A percentile compares a stretch with the other conserved stretches of the same genome.
Conservation (phyloP, 73 alveolate species). For the Stentor coeruleus region DNA sequence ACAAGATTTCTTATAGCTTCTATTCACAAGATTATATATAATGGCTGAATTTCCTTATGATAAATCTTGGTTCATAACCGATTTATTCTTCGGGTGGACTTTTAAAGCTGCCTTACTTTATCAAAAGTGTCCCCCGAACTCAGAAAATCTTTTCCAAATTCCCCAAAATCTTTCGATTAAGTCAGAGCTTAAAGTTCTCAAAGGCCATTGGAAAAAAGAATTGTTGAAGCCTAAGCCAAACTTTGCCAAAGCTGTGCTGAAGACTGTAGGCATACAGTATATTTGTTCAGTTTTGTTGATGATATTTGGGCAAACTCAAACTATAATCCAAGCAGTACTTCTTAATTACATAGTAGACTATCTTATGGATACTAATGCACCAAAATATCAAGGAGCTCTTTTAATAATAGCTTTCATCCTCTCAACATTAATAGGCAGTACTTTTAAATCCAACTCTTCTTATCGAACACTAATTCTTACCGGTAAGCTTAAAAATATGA, state of each 20-base stretch:
- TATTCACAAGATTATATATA: too few species aligned
- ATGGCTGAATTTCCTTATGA: background rate
- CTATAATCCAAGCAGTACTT: background rate
- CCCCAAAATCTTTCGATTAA: background rate
- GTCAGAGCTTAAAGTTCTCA: background rate
- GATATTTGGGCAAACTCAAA: background rate
- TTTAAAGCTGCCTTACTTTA: background rate
- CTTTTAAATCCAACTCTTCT: background rate
- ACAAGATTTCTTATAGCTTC: too few species aligned
- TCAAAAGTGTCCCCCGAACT: background rate
- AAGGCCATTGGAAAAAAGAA: background rate
- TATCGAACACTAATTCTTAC: background rate
- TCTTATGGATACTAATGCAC: background rate
- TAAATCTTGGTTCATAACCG: background rate
- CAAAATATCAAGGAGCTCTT: background rate
- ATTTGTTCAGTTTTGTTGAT: too few species aligned
- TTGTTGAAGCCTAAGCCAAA: background rate
- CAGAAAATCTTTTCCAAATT: background rate
- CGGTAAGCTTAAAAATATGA: constrained; percentile 10
- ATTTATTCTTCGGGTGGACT: background rate
- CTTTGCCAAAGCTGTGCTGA: background rate
- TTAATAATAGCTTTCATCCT: background rate
- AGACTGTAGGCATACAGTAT: background rate
- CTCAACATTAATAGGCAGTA: background rate
- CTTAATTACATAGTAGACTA: background rate